Percentiles rank a stretch among this genome's conserved stretches.
Evolutionary conservation across 176 grass and related monocot genomes (phyloP).

Genomic region (Ensete ventricosum): DNA sequence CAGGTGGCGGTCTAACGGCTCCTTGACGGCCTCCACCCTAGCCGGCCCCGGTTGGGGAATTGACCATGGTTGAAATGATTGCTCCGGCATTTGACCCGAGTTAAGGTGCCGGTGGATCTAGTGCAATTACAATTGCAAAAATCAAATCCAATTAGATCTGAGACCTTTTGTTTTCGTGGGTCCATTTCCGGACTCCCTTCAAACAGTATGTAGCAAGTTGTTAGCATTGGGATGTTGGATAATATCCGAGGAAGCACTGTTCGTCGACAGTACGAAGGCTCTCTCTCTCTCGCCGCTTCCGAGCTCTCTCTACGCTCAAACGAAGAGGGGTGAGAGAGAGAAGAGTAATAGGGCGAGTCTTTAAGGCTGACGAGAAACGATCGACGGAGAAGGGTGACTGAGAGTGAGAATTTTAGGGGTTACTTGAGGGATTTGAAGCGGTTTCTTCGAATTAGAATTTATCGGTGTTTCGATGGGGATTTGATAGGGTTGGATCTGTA

Average conservation of each 20-base stretch:
- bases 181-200: neutral
- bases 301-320: neutral
- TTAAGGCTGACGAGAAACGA: neutral
- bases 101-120: neutral
- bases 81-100: neutral
- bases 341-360: neutral
- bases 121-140: no score
- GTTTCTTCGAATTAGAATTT: no score
- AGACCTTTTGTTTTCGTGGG: neutral
- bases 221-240: neutral
- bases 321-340: neutral
- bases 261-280: conserved; percentile 16
- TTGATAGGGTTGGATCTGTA: neutral
- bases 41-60: neutral
- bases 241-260: neutral
- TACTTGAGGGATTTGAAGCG: neutral
- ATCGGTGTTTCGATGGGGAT: no score
- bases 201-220: neutral
- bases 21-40: neutral
- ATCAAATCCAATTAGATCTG: no score
- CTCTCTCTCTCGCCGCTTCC: neutral
- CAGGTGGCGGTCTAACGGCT: neutral
- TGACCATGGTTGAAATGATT: conserved; percentile 14
- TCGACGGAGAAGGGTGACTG: neutral
- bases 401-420: neutral